Evolutionary conservation across 768 basidiomycete species (phyloP).

Genomic region (Mycena floridula): DNA sequence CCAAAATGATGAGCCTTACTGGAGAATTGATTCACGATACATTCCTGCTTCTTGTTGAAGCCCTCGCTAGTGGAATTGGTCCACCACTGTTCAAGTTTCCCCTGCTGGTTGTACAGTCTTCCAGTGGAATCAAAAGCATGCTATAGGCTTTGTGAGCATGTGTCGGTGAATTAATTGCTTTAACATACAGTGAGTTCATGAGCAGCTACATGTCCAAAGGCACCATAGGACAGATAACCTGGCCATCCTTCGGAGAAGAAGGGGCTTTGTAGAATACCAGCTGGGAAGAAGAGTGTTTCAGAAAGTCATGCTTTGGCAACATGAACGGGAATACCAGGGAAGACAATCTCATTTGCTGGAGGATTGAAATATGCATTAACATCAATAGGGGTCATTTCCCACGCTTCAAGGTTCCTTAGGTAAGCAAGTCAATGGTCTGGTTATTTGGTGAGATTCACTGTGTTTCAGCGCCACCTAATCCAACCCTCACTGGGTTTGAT

Average conservation of each 20-base stretch:
- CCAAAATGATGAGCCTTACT: slow-evolving; percentile 29
- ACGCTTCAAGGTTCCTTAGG: slow-evolving; percentile 60
- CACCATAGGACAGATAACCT: slow-evolving; percentile 82
- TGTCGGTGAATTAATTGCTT: neutral
- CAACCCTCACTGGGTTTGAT: too few species aligned
- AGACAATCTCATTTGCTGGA: slow-evolving; percentile 73
- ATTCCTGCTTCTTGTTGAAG: slow-evolving; percentile 78
- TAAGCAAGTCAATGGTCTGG: too few species aligned
- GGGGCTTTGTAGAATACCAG: slow-evolving; percentile 89
- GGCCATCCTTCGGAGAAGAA: slow-evolving; percentile 90
- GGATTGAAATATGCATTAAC: slow-evolving; percentile 90
- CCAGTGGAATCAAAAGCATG: slow-evolving; percentile 91
- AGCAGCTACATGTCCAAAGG: slow-evolving; percentile 87
- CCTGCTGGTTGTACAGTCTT: slow-evolving; percentile 83
- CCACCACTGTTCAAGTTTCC: slow-evolving; percentile 91
- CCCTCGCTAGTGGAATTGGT: slow-evolving; percentile 78
- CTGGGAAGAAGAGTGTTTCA: slow-evolving; percentile 93
- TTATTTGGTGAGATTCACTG: too few species aligned
- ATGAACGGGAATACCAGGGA: neutral
- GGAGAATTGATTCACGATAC: slow-evolving; percentile 91
- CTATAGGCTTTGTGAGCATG: slow-evolving; percentile 27
- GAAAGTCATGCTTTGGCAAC: neutral
- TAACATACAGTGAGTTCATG: slow-evolving; percentile 83
- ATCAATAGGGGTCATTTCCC: slow-evolving; percentile 85
- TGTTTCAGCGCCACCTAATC: too few species aligned